Evolutionary conservation across 2,329 filamentous ascomycete species (phyloP).

Genomic region (Phialophora tarda): DNA sequence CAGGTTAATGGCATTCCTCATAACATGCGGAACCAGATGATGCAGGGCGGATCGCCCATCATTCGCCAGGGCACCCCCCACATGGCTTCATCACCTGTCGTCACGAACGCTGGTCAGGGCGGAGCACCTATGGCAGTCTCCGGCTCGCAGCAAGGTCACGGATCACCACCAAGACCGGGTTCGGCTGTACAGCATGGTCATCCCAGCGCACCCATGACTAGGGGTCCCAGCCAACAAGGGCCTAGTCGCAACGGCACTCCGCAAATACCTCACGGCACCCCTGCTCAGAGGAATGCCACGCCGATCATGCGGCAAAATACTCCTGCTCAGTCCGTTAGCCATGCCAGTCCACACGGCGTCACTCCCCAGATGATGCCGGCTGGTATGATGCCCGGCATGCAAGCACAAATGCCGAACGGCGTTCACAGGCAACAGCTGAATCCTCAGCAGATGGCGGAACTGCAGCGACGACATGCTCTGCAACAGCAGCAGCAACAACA

Average conservation of each 20-base stretch:
- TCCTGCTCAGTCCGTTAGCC: slow-evolving; percentile 53
- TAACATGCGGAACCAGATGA: slow-evolving; percentile 47
- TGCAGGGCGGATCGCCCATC: slow-evolving; percentile 54
- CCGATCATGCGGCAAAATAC: slow-evolving; percentile 56
- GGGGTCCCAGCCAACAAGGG: slow-evolving; percentile 53
- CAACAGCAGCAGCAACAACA: slow-evolving; percentile 53
- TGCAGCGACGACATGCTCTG: slow-evolving; percentile 50
- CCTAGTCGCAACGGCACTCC: slow-evolving; percentile 55
- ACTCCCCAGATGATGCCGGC: slow-evolving; percentile 54
- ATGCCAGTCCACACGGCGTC: slow-evolving; percentile 53
- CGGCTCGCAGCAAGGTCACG: slow-evolving; percentile 52
- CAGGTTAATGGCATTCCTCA: slow-evolving; percentile 58
- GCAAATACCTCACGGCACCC: slow-evolving; percentile 54
- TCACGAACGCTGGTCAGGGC: slow-evolving; percentile 49
- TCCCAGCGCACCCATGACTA: slow-evolving; percentile 53
- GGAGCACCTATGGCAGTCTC: slow-evolving; percentile 52
- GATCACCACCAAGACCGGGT: slow-evolving; percentile 53
- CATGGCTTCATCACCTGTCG: slow-evolving; percentile 52
- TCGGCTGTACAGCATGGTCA: slow-evolving; percentile 56
- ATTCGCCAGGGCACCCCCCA: slow-evolving; percentile 56
- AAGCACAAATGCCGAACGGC: slow-evolving; percentile 49
- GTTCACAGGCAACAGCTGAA: slow-evolving; percentile 45
- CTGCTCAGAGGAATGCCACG: slow-evolving; percentile 54
- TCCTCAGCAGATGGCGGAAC: slow-evolving; percentile 50
- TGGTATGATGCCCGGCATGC: slow-evolving; percentile 49